phyloP scores from a whole-genome alignment of 768 basidiomycete species.

The Termitomyces heimii region DNA sequence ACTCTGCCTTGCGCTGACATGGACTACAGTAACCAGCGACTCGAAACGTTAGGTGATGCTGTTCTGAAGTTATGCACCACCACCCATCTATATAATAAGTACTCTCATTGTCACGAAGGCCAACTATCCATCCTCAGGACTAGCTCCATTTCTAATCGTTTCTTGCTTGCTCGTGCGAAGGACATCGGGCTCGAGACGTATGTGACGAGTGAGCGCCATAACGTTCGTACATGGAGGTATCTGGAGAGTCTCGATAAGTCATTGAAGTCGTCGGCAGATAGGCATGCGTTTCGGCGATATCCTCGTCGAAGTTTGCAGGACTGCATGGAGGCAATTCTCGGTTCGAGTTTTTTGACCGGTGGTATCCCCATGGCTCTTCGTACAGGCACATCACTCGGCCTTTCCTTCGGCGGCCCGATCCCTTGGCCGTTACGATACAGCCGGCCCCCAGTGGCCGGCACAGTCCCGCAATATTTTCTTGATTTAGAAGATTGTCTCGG shows the following conservation, averaged over 20 bases:
- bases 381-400: constrained; percentile 55
- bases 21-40: constrained; percentile 74
- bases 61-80: constrained; percentile 74
- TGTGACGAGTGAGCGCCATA: constrained; percentile 54
- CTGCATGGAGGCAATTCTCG: constrained; percentile 83
- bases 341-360: constrained; percentile 69
- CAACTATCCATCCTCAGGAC: constrained; percentile 65
- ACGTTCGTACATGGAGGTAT: constrained; percentile 55
- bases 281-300: constrained; percentile 39
- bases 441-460: constrained; percentile 22
- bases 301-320: constrained; percentile 76
- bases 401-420: constrained; percentile 66
- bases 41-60: constrained; percentile 85
- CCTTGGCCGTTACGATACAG: constrained; percentile 64
- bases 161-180: constrained; percentile 61
- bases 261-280: constrained; percentile 12
- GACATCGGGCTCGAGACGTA: constrained; percentile 57
- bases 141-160: constrained; percentile 63
- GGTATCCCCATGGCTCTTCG: constrained; percentile 65
- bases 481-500: constrained; percentile 59
- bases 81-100: constrained; percentile 72
- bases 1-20: constrained; percentile 63
- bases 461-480: constrained; percentile 41
- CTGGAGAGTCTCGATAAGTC: constrained; percentile 32
- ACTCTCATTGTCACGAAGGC: constrained; percentile 77